These are phyloP conservation scores for Sordaria brevicollis DNA, from an alignment of 495 filamentous ascomycete species.

Conservation along the genomic window DNA sequence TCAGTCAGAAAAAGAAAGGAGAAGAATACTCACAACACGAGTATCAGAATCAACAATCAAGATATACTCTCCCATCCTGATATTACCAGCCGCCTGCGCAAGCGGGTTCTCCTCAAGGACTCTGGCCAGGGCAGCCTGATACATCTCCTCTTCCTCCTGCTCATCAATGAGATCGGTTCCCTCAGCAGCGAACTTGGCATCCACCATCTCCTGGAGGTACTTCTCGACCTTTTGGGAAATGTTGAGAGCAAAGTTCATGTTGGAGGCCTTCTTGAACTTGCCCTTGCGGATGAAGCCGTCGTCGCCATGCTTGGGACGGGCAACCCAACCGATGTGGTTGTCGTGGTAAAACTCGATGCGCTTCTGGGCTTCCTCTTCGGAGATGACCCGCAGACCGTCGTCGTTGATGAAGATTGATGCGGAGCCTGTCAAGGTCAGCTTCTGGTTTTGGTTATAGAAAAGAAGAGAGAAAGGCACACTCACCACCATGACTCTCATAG, in stretches of 20 bases:
- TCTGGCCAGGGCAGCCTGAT: constrained; percentile 49
- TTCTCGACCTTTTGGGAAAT: constrained; percentile 61
- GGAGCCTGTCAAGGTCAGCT: constrained; percentile 28
- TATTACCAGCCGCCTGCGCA: constrained; percentile 63
- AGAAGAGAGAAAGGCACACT: neutral
- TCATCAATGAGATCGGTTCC: constrained; percentile 49
- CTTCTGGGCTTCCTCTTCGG: constrained; percentile 46
- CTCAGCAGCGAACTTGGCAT: constrained; percentile 15
- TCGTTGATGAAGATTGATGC: constrained; percentile 69
- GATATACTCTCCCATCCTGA: constrained; percentile 66
- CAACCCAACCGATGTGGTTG: constrained; percentile 65
- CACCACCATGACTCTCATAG: constrained; percentile 58
- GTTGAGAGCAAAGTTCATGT: constrained; percentile 68
- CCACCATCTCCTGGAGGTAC: constrained; percentile 38
- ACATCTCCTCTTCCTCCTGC: constrained; percentile 52
- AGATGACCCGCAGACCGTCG: constrained; percentile 56
- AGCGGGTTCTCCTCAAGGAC: constrained; percentile 54
- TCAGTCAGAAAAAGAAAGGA: neutral
- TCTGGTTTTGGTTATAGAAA: neutral
- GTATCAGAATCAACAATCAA: constrained; percentile 65
- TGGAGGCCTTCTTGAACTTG: constrained; percentile 62
- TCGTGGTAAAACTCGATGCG: constrained; percentile 53
- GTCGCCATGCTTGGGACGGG: constrained; percentile 47
- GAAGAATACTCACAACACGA: constrained; percentile 34
- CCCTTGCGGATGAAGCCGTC: constrained; percentile 48